These are phyloP conservation scores for Solanum okadae DNA, from an alignment of 257 asterid species.

Conservation along the genomic window DNA sequence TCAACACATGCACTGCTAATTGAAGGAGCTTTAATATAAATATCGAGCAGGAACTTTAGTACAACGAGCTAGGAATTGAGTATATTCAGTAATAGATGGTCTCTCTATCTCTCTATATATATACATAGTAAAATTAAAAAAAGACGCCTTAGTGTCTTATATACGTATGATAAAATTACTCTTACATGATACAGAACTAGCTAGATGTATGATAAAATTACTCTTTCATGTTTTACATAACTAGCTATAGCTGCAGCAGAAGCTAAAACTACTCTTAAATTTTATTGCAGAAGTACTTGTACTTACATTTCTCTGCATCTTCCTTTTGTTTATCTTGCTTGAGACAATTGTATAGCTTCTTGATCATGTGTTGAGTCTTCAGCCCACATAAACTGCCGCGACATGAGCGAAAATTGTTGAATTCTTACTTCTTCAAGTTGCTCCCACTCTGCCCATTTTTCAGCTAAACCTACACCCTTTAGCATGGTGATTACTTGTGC, in stretches of 20 bases:
- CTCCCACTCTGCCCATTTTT: slow-evolving; percentile 96
- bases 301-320: background rate
- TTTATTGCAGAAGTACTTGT: background rate
- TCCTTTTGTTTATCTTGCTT: slow-evolving; percentile 39
- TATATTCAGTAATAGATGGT: background rate
- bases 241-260: background rate
- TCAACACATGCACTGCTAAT: background rate
- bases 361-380: slow-evolving; percentile 72
- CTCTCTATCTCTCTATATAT: background rate
- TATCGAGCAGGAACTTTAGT: no score
- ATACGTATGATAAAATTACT: background rate
- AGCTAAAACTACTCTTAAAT: background rate
- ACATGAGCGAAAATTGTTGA: slow-evolving; percentile 40
- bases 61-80: background rate
- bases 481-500: slow-evolving; percentile 67
- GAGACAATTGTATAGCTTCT: slow-evolving; percentile 76
- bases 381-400: slow-evolving; percentile 61
- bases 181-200: background rate
- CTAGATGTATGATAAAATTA: background rate
- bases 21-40: background rate
- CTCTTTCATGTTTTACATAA: background rate
- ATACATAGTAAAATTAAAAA: background rate
- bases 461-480: slow-evolving; percentile 66
- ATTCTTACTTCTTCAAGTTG: slow-evolving; percentile 48
- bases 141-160: background rate